A percentile compares a stretch with the other conserved stretches of the same genome.
Conservation (phyloP, 2,329 filamentous ascomycete genomes). For the Aspergillus floridensis region DNA sequence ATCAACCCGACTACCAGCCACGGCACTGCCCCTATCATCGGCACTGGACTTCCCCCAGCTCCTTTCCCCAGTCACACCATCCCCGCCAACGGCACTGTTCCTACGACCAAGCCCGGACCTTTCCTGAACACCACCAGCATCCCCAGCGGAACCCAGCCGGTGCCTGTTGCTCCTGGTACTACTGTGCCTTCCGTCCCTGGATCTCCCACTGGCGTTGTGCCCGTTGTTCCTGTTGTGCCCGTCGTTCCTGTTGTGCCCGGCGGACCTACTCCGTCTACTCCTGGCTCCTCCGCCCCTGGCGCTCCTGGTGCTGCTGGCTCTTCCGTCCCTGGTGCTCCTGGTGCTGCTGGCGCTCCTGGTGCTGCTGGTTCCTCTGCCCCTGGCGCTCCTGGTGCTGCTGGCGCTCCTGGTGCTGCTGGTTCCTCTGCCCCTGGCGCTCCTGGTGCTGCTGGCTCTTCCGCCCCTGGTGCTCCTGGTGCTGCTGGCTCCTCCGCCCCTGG, state of each 20-base stretch:
- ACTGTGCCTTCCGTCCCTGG: slow-evolving; percentile 13
- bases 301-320: slow-evolving; percentile 6
- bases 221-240: slow-evolving; percentile 2
- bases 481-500: too few relatives aligned
- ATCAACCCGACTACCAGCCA: not conserved
- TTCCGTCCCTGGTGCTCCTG: too few relatives aligned
- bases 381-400: slow-evolving; percentile 9
- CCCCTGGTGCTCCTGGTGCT: too few relatives aligned
- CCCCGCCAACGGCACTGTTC: too few relatives aligned
- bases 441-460: not conserved
- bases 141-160: slow-evolving; percentile 14
- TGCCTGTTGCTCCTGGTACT: slow-evolving; percentile 11
- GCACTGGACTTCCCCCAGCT: slow-evolving; percentile 1
- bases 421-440: slow-evolving; percentile 5
- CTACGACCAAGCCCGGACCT: slow-evolving; percentile 5
- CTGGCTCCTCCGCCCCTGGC: not conserved
- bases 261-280: not conserved
- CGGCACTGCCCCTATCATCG: slow-evolving; percentile 1
- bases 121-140: slow-evolving; percentile 20
- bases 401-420: slow-evolving; percentile 3
- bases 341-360: slow-evolving; percentile 8
- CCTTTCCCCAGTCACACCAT: slow-evolving; percentile 1
- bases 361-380: slow-evolving; percentile 4
- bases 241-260: slow-evolving; percentile 1
- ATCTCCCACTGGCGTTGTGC: slow-evolving; percentile 4